Evolutionary conservation across 129 eudicot species (phyloP), one percentile per base, ranked within the genome.

Genomic region (Tagetes patula): DNA sequence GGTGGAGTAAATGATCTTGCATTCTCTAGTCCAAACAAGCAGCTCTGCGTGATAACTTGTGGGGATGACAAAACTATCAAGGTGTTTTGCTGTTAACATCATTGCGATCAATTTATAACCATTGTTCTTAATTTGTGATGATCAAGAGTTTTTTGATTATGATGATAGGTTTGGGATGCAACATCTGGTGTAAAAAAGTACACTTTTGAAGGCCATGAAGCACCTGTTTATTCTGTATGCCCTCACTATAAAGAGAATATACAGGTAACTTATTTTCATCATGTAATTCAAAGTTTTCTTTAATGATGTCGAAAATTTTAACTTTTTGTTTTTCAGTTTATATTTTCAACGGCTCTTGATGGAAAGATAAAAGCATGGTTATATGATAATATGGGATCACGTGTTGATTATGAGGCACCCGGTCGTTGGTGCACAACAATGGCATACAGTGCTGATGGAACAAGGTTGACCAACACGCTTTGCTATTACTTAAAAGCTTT

Each of bases 1-100:
- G 97, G 97, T 65, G 96, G 97, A 77, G 97, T 91, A 61, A 91
- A 91, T 53, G 97, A 91, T 86, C 85, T 91, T 47, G 97, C 96
- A 36, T 91, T 91, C 76, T 86, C 97, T 72, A 85, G 84, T 70
- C 97, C 96, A 5, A 91, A 91, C 77, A 91, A 91, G 86, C 96
- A 91, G 72, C 93, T 87, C 53, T 91, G 93, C 38, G 96, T 88
- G 75, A 88, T 91, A 63, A 91, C 97, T 41, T 91, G 97, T 70
- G 97, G 96, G 60, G 97, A 88, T 20, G 97, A 91, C 76, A 88
- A 88, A 80, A 87, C 91, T 38, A 91, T 91, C 58, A 91, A 86
- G 93, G 97, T 91, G 54, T 36, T 75, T 47, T 43, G 43, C 2
- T 79, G 33, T 43, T 47, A 7, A 58, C 69, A 42, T 43, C 31